Base-by-base conservation (phyloP, 306 rosid genomes). In the Sindora glabra region DNA sequence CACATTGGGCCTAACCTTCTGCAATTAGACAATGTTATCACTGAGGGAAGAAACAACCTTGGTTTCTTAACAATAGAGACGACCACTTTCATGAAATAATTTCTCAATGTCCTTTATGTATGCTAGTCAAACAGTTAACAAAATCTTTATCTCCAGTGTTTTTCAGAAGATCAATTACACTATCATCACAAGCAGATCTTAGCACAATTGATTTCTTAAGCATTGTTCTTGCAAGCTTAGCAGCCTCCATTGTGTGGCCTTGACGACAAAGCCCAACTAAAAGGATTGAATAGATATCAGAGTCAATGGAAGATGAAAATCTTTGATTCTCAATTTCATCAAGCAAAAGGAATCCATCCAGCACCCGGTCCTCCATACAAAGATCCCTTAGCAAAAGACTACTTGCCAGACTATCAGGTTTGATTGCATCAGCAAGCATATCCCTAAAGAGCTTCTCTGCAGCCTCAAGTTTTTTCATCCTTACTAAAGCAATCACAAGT, bases 371-470 rank as follows among this genome's bases (percentile, higher is more conserved):
- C 70, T 71, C 76, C 64, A 62, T 36, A 62, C 82, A 78, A 8
- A 83, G 57, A 67, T 83, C 81, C 74, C 70, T 91, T 42, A 91
- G 70, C 78, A 91, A 61, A 36, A 85, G 78, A 74, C 78, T 79
- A 44, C 79, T 75, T 1, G 89, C 85, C 64, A 80, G 63, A 69
- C 85, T 69, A 66, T 79, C 83, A 2, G 89, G 92, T 64, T 56
- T 83, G 41, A 77, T 19, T 45, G 75, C 80, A 52, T 51, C 47
- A 17, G 67, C 76, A 58, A 91, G 77, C 89, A 91, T 81, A 77
- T 56, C 64, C 78, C 71, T 64, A 47, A 88, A 76, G 73, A 85
- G 74, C 56, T 76, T 79, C 82, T 81, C 85, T 11, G 95, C 91
- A 74, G 77, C 96, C 15, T 78, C 80, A 17, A 59, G 41, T 55